phyloP scores from a whole-genome alignment of 148 eudicot genomes.

The Tetragonia tetragonoides region DNA sequence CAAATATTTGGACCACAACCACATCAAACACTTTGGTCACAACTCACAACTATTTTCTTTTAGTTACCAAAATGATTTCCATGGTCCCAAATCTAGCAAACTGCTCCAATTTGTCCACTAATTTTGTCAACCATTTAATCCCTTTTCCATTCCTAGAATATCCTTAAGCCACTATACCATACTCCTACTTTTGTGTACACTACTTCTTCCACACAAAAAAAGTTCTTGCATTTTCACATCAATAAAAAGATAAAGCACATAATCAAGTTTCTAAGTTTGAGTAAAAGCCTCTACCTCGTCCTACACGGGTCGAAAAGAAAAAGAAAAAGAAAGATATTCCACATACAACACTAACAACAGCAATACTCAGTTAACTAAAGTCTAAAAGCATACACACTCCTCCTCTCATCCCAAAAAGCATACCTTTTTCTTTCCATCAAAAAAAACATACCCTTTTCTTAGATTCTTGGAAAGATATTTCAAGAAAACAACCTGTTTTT shows the following conservation, averaged over 20 bases:
- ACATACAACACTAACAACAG: neutral
- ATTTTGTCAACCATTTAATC: neutral
- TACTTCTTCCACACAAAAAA: neutral
- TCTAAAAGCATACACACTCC: too few species aligned
- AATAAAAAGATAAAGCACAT: neutral
- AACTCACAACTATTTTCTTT: neutral
- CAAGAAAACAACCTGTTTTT: too few species aligned
- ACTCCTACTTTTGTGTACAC: too few species aligned
- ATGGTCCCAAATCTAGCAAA: neutral
- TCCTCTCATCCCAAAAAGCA: too few species aligned
- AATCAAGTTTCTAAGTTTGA: too few species aligned
- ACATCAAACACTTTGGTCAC: neutral
- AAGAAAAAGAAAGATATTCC: neutral
- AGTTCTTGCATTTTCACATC: neutral
- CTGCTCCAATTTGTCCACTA: neutral
- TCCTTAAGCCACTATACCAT: neutral
- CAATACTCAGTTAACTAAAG: too few species aligned
- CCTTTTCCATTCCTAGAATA: neutral
- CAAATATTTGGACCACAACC: neutral
- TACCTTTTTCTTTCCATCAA: too few species aligned
- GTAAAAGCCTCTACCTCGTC: neutral
- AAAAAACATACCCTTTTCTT: too few species aligned
- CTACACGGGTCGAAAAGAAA: neutral
- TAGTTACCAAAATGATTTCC: conserved; percentile 1
- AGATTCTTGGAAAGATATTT: too few species aligned